Evolutionary conservation across 192 early-diverging fungal species (phyloP).

Genomic region (Lunasporangiospora selenospora): DNA sequence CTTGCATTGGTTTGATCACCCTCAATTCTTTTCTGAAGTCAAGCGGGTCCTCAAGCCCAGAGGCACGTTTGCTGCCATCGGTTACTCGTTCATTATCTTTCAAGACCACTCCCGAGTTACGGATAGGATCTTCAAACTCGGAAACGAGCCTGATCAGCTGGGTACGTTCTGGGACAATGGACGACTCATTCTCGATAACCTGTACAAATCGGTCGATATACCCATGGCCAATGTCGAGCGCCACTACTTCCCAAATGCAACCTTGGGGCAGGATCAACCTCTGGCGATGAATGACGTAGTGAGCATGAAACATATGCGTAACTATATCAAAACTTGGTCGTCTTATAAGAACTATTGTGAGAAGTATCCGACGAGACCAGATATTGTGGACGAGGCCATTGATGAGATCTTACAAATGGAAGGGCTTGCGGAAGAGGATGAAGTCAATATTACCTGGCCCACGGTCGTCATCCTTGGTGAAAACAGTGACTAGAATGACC

Average conservation of each 20-base stretch:
- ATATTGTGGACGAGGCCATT: slow-evolving; percentile 55
- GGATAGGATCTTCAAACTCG: slow-evolving; percentile 26
- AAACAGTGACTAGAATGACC: no score
- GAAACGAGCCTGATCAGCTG: slow-evolving; percentile 36
- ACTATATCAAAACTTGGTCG: slow-evolving; percentile 65
- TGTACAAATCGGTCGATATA: slow-evolving; percentile 50
- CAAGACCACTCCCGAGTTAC: slow-evolving; percentile 46
- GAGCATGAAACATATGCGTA: slow-evolving; percentile 44
- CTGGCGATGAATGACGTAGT: slow-evolving; percentile 49
- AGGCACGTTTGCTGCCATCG: slow-evolving; percentile 63
- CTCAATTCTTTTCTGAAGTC: slow-evolving; percentile 60
- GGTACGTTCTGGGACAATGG: slow-evolving; percentile 54
- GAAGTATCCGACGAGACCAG: slow-evolving; percentile 33
- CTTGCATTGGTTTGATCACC: slow-evolving; percentile 65
- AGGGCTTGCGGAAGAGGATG: slow-evolving; percentile 26
- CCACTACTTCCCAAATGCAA: slow-evolving; percentile 30
- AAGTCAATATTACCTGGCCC: slow-evolving; percentile 57
- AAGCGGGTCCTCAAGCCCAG: slow-evolving; percentile 65
- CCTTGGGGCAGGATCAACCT: not conserved
- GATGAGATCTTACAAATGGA: slow-evolving; percentile 29
- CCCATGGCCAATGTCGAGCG: slow-evolving; percentile 52
- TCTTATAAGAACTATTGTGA: slow-evolving; percentile 61
- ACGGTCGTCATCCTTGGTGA: slow-evolving; percentile 53
- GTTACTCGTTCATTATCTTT: slow-evolving; percentile 53
- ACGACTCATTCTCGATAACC: slow-evolving; percentile 51